phyloP scores from a whole-genome alignment of 2,329 filamentous ascomycete species.

The Sporothrix luriei region DNA sequence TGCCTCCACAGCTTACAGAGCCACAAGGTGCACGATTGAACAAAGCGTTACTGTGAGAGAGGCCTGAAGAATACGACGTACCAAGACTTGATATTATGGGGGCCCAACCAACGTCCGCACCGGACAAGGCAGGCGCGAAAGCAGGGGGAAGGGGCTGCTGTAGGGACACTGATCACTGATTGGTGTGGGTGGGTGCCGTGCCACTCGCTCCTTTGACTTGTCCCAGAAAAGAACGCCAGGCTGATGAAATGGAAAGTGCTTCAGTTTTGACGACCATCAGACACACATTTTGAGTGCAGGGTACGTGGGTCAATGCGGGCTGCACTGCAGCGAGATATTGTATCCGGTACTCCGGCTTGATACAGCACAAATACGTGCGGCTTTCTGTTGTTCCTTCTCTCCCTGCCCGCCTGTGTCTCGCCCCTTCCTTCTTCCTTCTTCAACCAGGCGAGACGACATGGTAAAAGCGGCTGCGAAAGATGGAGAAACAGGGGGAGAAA shows the following conservation, averaged over 20 bases:
- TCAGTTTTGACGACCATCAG: not conserved
- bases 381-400: not conserved
- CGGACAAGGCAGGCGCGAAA: slow-evolving; percentile 27
- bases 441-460: not conserved
- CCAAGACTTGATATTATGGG: slow-evolving; percentile 7
- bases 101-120: slow-evolving; percentile 11
- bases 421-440: slow-evolving; percentile 11
- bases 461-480: not conserved
- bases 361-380: not conserved
- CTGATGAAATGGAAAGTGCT: slow-evolving; percentile 5
- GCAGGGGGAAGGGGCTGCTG: slow-evolving; percentile 17
- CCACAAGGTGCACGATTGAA: not conserved
- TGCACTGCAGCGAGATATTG: not conserved
- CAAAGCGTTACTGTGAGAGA: not conserved
- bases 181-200: slow-evolving; percentile 19
- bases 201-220: not conserved
- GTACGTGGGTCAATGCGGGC: not conserved
- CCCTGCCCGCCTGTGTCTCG: not conserved
- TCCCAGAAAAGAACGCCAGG: slow-evolving; percentile 19
- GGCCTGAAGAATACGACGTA: not conserved
- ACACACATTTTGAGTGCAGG: slow-evolving; percentile 9
- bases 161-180: not conserved
- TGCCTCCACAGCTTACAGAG: not conserved
- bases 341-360: slow-evolving; percentile 12
- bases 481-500: not conserved